Evolutionary conservation across 768 basidiomycete species (phyloP), one percentile per base, ranked within the genome.

Genomic region (Suillus placidus): DNA sequence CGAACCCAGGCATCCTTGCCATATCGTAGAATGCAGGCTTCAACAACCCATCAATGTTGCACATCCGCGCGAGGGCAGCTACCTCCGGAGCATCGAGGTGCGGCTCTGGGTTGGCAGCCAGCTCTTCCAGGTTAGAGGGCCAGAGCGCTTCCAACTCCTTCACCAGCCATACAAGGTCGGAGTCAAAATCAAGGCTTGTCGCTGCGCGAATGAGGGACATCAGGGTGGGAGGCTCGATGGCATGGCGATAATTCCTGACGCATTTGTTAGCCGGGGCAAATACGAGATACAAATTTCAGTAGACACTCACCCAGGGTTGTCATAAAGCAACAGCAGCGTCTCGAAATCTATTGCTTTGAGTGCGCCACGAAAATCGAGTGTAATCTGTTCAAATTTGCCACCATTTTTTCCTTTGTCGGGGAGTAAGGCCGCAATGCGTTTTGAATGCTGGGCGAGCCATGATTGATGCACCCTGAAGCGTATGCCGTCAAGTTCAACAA

Each of bases 21-120:
- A 83, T 71, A 64, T 82, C 80, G 66, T 82, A 82, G 62, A 77
- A 80, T 1, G 80, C 80, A 52, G 72, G 71, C 58, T 78, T 78
- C 18, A 78, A 69, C 30, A 81, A 71, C 1, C 40, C 45, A 4
- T 72, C 67, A 10, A 80, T 43, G 32, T 72, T 66, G 62, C 67
- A 77, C 6, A 66, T 26, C 14, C 73, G 74, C 23, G 77, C 79
- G 14, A 82, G 71, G 13, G 68, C 58, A 32, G 81, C 67, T 3
- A 76, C 78, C 26, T 72, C 72, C 2, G 71, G 71, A 2, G 79
- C 77, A 38, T 73, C 58, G 1, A 71, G 72, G n/a, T 69, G 18
- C 18, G 47, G 42, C 16, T 42, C 45, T 6, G 57, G 18, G 23
- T 51, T 51, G 2, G 49, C 14, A 2, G 57, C 35, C 18, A 79